A percentile compares a stretch with the other conserved stretches of the same genome.
phyloP scores from a whole-genome alignment of 2,329 filamentous ascomycete genomes.

The Magnaporthales sp. region DNA sequence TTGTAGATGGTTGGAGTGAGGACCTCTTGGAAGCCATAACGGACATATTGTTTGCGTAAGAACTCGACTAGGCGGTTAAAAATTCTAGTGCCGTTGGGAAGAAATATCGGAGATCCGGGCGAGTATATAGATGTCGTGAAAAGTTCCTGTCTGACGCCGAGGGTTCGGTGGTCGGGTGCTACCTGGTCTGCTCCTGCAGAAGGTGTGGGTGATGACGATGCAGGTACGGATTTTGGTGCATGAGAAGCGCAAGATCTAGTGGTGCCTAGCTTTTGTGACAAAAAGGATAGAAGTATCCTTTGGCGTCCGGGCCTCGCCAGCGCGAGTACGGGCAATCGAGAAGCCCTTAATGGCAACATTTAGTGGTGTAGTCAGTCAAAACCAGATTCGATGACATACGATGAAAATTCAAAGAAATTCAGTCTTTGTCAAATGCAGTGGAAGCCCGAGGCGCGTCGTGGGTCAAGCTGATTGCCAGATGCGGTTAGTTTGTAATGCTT shows the following conservation, averaged over 20 bases:
- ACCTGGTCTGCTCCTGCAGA: slow-evolving; percentile 6
- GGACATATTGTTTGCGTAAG: slow-evolving; percentile 72
- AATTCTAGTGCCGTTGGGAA: slow-evolving; percentile 71
- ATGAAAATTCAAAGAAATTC: not conserved
- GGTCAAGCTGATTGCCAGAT: slow-evolving; percentile 7
- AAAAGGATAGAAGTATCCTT: not conserved
- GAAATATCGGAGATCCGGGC: slow-evolving; percentile 76
- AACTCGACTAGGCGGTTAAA: slow-evolving; percentile 80
- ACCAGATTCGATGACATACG: not conserved
- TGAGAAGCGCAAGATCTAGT: slow-evolving; percentile 20
- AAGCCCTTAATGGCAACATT: not conserved
- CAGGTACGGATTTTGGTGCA: slow-evolving; percentile 6
- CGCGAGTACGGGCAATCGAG: not conserved
- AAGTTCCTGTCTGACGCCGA: slow-evolving; percentile 60
- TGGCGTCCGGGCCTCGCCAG: not conserved
- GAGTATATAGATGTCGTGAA: slow-evolving; percentile 75
- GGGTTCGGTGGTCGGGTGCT: slow-evolving; percentile 47
- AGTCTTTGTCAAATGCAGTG: not conserved
- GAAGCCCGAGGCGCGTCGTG: not conserved
- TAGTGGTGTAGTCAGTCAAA: not conserved
- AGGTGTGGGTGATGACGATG: slow-evolving; percentile 14
- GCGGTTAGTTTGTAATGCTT: slow-evolving; percentile 1
- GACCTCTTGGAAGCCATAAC: slow-evolving; percentile 82
- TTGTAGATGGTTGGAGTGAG: slow-evolving; percentile 90
- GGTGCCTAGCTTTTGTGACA: not conserved